phyloP scores from a whole-genome alignment of 2,329 filamentous ascomycete species.

The Rhynchosporium graminicola region DNA sequence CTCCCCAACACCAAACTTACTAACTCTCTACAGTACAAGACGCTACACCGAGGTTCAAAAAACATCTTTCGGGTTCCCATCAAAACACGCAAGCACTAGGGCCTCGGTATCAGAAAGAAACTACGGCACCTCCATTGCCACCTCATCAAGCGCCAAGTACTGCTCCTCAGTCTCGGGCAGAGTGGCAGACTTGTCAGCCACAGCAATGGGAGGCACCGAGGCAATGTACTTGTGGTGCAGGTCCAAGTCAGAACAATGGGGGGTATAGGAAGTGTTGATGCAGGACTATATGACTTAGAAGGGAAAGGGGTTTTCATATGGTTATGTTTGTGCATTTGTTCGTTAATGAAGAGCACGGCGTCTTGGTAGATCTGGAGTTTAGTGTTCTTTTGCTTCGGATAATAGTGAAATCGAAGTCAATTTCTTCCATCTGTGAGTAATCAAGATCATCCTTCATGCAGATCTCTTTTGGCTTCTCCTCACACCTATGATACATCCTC shows the following conservation, averaged over 20 bases:
- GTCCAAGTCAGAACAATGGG: not conserved
- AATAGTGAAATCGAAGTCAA: too few species aligned
- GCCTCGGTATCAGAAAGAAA: not conserved
- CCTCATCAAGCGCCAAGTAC: not conserved
- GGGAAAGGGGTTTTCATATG: too few species aligned
- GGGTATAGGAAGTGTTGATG: not conserved
- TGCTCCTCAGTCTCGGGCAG: not conserved
- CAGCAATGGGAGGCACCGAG: not conserved
- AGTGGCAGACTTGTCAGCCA: not conserved
- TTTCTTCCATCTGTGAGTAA: not conserved
- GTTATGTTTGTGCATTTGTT: too few species aligned
- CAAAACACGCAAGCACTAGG: conserved; percentile 1
- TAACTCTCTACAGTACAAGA: conserved; percentile 7
- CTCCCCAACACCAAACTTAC: not conserved
- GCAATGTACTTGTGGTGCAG: conserved; percentile 1
- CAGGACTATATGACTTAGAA: too few species aligned
- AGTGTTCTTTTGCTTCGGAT: too few species aligned
- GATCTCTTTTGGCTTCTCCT: not conserved
- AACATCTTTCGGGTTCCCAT: not conserved
- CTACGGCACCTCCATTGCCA: not conserved
- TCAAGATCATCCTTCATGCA: not conserved
- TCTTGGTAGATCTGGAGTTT: too few species aligned
- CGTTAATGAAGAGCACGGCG: too few species aligned
- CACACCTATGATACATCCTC: not conserved
- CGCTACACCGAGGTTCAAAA: conserved; percentile 10